phyloP scores from a whole-genome alignment of 179 eudicot species.

The Nepenthes alata region DNA sequence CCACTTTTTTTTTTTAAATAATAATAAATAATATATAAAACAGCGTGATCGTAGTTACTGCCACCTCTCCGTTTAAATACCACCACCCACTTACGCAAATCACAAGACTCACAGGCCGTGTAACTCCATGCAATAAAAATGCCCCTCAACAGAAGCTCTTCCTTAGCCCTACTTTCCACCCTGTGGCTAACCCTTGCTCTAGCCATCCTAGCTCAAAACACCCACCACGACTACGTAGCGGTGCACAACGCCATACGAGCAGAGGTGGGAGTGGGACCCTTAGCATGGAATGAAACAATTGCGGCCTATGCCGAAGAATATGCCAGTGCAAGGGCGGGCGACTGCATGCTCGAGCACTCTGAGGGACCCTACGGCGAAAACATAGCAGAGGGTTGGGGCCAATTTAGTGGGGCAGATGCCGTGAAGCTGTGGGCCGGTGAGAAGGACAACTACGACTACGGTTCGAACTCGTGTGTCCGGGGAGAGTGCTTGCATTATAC shows the following conservation, averaged over 20 bases:
- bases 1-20: too few species aligned
- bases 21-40: too few species aligned
- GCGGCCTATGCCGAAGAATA: slow-evolving; percentile 23
- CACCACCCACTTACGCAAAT: too few species aligned
- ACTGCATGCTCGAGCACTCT: slow-evolving; percentile 17
- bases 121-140: too few species aligned
- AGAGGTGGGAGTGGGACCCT: slow-evolving; percentile 12
- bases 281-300: slow-evolving; percentile 17
- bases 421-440: slow-evolving; percentile 31
- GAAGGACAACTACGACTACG: slow-evolving; percentile 16
- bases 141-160: too few species aligned
- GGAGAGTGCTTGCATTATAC: slow-evolving; percentile 53
- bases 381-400: slow-evolving; percentile 21
- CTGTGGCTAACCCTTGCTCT: not conserved
- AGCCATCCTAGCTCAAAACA: slow-evolving; percentile 18
- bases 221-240: slow-evolving; percentile 15
- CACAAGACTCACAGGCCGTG: too few species aligned
- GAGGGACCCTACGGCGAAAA: slow-evolving; percentile 30
- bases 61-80: too few species aligned
- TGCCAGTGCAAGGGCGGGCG: slow-evolving; percentile 12
- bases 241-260: slow-evolving; percentile 24
- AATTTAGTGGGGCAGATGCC: slow-evolving; percentile 21
- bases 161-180: too few species aligned
- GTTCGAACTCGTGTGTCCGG: slow-evolving; percentile 28
- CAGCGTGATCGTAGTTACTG: too few species aligned